These are phyloP conservation scores for Fusarium miscanthi DNA, from an alignment of 2,329 filamentous ascomycete species.

Conservation along the genomic window DNA sequence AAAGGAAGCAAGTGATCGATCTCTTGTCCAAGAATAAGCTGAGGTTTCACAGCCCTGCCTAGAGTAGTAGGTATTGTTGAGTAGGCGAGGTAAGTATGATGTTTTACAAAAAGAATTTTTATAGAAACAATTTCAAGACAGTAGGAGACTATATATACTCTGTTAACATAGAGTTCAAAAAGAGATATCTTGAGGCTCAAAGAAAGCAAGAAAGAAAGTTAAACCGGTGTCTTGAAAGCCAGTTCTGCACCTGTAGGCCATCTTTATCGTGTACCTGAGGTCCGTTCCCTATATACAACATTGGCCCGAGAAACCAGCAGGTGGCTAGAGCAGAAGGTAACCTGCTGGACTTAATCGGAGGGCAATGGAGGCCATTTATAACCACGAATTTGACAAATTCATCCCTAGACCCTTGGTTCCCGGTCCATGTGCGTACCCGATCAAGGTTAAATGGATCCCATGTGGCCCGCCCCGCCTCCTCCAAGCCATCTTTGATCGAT, in stretches of 20 bases:
- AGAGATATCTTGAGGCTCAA: background rate
- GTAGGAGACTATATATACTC: background rate
- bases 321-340: background rate
- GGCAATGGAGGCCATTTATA: background rate
- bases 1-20: background rate
- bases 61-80: background rate
- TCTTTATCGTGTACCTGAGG: background rate
- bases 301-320: background rate
- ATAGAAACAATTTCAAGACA: background rate
- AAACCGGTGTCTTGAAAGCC: background rate
- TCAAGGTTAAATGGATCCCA: background rate
- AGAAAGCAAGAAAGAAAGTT: background rate
- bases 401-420: background rate
- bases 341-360: background rate
- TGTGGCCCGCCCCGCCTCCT: background rate
- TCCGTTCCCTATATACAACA: background rate
- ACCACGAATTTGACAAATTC: background rate
- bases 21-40: background rate
- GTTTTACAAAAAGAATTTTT: too few species aligned
- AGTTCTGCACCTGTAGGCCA: background rate
- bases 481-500: background rate
- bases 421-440: conserved; percentile 1
- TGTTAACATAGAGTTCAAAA: background rate
- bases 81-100: background rate
- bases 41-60: background rate